Evolutionary conservation across 225 moss, liverwort and hornwort species (phyloP).

Genomic region (Antitrichia curtipendula): DNA sequence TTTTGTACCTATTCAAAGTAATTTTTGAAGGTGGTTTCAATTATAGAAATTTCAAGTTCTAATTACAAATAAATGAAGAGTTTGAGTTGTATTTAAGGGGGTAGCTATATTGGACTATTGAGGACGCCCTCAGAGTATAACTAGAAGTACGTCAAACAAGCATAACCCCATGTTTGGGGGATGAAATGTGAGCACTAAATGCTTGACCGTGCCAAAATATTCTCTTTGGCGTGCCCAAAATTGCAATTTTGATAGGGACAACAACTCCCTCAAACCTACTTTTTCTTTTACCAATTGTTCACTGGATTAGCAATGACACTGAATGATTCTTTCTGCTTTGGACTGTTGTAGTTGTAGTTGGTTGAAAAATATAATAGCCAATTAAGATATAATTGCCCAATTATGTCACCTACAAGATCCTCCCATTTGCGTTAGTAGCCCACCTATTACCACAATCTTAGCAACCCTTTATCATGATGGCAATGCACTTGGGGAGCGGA

Average conservation of each 20-base stretch:
- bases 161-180: rapidly evolving
- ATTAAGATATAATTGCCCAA: too few relatives aligned
- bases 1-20: background rate
- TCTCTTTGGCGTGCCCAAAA: background rate
- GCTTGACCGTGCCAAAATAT: rapidly evolving
- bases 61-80: background rate
- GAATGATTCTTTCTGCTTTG: background rate
- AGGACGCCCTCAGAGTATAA: rapidly evolving
- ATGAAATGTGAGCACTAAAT: background rate
- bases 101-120: background rate
- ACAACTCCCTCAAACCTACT: too few relatives aligned
- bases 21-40: rapidly evolving
- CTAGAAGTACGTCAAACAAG: rapidly evolving
- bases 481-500: too few relatives aligned
- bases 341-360: rapidly evolving
- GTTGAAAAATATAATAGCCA: background rate
- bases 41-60: background rate
- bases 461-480: too few relatives aligned
- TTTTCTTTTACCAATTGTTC: background rate
- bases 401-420: too few relatives aligned
- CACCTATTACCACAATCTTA: too few relatives aligned
- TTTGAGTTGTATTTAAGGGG: rapidly evolving
- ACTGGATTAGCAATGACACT: background rate
- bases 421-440: too few relatives aligned
- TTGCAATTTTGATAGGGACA: rapidly evolving